A percentile compares a stretch with the other conserved stretches of the same genome.
These are phyloP conservation scores for Erysiphe pulchra DNA, from an alignment of 2,329 filamentous ascomycete genomes.

Conservation along the genomic window DNA sequence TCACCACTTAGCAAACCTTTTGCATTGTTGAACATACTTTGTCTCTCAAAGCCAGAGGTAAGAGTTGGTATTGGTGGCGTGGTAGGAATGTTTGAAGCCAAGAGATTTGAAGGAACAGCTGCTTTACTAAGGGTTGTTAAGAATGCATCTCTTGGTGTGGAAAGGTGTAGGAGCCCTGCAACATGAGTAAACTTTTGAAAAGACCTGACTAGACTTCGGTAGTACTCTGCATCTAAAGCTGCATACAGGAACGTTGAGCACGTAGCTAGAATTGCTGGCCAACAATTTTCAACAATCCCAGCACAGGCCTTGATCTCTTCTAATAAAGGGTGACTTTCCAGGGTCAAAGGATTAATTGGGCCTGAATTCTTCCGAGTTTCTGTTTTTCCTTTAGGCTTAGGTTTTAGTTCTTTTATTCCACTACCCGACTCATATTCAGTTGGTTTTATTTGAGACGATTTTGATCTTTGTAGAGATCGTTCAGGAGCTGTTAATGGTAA, in stretches of 20 bases:
- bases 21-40: constrained; percentile 38
- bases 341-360: constrained; percentile 56
- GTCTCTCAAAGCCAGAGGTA: constrained; percentile 23
- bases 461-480: constrained; percentile 23
- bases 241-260: constrained; percentile 91
- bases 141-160: constrained; percentile 78
- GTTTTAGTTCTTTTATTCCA: constrained; percentile 3
- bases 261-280: constrained; percentile 83
- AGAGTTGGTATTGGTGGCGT: constrained; percentile 20
- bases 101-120: constrained; percentile 60
- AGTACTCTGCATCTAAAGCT: constrained; percentile 77
- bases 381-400: constrained; percentile 28
- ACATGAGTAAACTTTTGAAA: constrained; percentile 94
- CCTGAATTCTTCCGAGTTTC: constrained; percentile 53
- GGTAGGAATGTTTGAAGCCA: constrained; percentile 31
- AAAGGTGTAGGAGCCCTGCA: constrained; percentile 60
- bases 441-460: constrained; percentile 6
- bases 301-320: constrained; percentile 52
- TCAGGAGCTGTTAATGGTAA: constrained; percentile 76
- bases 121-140: constrained; percentile 83
- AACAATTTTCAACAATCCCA: constrained; percentile 68
- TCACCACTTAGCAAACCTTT: constrained; percentile 52
- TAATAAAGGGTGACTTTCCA: constrained; percentile 47
- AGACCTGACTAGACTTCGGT: constrained; percentile 70
- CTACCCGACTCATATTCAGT: constrained; percentile 6